A percentile compares a stretch with the other conserved stretches of the same genome.
Evolutionary conservation across 2,329 filamentous ascomycete species (phyloP).

Genomic region (Microsporum canis): DNA sequence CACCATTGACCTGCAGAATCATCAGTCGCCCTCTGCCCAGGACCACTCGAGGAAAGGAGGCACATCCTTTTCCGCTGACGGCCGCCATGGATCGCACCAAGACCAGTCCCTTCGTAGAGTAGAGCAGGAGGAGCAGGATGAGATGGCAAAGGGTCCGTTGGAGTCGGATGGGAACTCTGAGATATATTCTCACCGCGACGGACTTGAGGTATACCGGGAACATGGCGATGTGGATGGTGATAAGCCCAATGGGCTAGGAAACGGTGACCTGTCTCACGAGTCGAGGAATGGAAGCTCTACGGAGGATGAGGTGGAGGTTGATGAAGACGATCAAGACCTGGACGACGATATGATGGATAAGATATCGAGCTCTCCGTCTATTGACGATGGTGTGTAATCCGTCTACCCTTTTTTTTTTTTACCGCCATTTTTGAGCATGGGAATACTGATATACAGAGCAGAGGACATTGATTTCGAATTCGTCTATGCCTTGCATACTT

Average conservation of each 20-base stretch:
- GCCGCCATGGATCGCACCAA: constrained; percentile 65
- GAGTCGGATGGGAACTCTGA: constrained; percentile 46
- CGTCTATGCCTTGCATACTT: constrained; percentile 95
- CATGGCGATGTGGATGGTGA: constrained; percentile 22
- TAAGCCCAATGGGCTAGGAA: constrained; percentile 15
- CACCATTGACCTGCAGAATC: constrained; percentile 88
- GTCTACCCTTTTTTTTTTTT: constrained; percentile 15
- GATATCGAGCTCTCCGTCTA: constrained; percentile 96
- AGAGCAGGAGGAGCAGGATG: constrained; percentile 62
- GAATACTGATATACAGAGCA: constrained; percentile 51
- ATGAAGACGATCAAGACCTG: constrained; percentile 57
- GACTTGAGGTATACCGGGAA: constrained; percentile 24
- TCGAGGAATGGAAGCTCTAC: constrained; percentile 14
- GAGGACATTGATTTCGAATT: constrained; percentile 99
- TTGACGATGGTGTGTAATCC: constrained; percentile 84
- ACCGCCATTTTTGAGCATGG: constrained; percentile 17
- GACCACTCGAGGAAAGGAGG: constrained; percentile 54
- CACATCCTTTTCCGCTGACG: constrained; percentile 38
- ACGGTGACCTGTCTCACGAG: constrained; percentile 16
- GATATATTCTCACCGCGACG: constrained; percentile 23
- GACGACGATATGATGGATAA: constrained; percentile 97
- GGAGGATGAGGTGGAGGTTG: constrained; percentile 45
- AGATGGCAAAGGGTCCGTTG: constrained; percentile 54
- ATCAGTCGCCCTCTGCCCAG: constrained; percentile 68
- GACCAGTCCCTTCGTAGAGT: constrained; percentile 72